Base-by-base conservation (phyloP, 805 yeast genomes). In the Phaffomyces thermotolerans region DNA sequence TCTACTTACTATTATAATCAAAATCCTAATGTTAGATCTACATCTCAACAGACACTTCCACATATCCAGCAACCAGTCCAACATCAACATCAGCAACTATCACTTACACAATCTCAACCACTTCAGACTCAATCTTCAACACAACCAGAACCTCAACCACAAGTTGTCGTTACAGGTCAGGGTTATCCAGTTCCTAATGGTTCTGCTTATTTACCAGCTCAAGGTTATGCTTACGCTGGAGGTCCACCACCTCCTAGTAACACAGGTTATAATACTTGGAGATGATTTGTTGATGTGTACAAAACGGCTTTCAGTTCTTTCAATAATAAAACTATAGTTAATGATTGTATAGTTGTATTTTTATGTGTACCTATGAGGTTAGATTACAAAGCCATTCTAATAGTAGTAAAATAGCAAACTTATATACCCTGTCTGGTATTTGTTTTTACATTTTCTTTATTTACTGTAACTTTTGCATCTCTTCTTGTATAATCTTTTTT, bases 221-320 rank as follows among this genome's bases (percentile, higher is more conserved):
- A 68, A 15, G 68, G 67, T 1, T 67, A 64, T 44, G 57, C 65
- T 8, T 68, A 67, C 48, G 31, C 41, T 8, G 40, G 35, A 37
- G 48, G 38, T 3, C 40, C 51, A 12, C 44, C 35, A n/a, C 32
- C 46, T n/a, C 36, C 45, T 14, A 32, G 37, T 4, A 65, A 32
- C 4, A 66, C 64, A n/a, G 67, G 60, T 41, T 66, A 65, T 44
- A 55, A 60, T 37, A 67, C 69, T 14, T 46, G 50, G 49, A 48
- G 52, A 48, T 48, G 36, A 41, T n/a, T n/a, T 13, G 29, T 10
- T 27, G 2, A 27, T 27, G 14, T 4, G 8, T 13, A n/a, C n/a
- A n/a, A n/a, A n/a, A n/a, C n/a, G n/a, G 8, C 12, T 24, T 15
- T 23, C 31, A 8, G 8, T 23, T 24, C n/a, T 23, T 22, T 10